Conservation (phyloP, 208 protist species). For the Leishmania tarentolae region DNA sequence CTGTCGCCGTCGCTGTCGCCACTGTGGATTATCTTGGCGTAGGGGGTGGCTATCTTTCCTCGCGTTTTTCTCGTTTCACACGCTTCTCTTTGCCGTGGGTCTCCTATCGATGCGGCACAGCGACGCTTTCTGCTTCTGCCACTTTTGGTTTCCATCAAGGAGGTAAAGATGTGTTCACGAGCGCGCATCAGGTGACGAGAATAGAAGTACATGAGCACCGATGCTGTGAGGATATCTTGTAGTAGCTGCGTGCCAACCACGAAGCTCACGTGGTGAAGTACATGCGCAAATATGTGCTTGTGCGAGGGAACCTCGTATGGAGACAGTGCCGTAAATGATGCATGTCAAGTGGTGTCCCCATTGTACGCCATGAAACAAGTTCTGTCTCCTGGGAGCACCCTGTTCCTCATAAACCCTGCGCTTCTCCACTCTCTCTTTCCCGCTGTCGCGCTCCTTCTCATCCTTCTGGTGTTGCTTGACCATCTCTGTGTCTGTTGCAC, state of each 20-base stretch:
- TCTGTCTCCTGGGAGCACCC: background rate
- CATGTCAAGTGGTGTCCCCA: background rate
- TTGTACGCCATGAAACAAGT: background rate
- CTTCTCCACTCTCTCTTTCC: background rate
- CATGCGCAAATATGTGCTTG: background rate
- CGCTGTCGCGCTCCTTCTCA: background rate
- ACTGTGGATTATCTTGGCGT: background rate
- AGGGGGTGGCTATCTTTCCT: background rate
- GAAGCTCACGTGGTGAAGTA: background rate
- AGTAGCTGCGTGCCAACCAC: background rate
- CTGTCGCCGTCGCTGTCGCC: background rate
- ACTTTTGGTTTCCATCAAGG: background rate
- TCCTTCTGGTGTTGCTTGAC: background rate
- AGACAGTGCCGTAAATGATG: background rate
- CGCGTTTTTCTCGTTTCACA: background rate
- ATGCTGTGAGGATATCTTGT: background rate
- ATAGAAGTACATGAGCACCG: background rate
- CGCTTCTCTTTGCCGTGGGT: background rate
- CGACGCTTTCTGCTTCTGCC: background rate
- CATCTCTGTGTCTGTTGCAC: background rate
- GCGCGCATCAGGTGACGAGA: background rate
- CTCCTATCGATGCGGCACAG: background rate
- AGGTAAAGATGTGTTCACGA: background rate
- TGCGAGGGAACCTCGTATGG: background rate
- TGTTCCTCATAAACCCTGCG: background rate